These are phyloP conservation scores for Medicago arabica DNA, from an alignment of 306 rosid species.

Conservation along the genomic window DNA sequence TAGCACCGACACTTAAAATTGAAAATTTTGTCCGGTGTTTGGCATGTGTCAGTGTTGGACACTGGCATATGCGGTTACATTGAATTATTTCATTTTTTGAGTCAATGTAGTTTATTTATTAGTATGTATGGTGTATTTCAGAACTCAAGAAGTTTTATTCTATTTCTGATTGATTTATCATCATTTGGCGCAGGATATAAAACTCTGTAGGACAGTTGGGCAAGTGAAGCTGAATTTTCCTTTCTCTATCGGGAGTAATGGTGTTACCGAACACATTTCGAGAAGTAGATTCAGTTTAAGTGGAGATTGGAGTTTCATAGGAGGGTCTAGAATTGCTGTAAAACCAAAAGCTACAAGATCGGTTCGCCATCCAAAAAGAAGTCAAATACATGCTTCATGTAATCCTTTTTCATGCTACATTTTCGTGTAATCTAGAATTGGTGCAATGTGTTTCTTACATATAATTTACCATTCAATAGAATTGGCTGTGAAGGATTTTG, in stretches of 20 bases:
- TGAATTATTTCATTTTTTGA: background rate
- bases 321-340: conserved; percentile 67
- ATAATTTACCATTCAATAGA: no score
- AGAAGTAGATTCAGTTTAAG: conserved; percentile 38
- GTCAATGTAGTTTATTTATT: conserved; percentile 23
- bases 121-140: conserved; percentile 21
- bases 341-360: conserved; percentile 61
- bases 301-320: conserved; percentile 76
- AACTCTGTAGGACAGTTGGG: conserved; percentile 45
- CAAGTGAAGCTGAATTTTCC: conserved; percentile 42
- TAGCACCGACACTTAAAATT: background rate
- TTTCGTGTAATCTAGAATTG: background rate
- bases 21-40: background rate
- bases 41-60: background rate
- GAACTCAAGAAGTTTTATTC: conserved; percentile 22
- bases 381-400: conserved; percentile 73
- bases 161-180: conserved; percentile 51
- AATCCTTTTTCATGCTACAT: conserved; percentile 42
- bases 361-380: conserved; percentile 47
- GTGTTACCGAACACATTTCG: conserved; percentile 42
- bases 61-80: background rate
- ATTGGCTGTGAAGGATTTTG: no score
- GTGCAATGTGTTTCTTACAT: background rate
- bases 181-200: conserved; percentile 52
- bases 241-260: conserved; percentile 50